These are phyloP conservation scores for Monilinia polystroma DNA, from an alignment of 2,329 filamentous ascomycete genomes.

Conservation along the genomic window DNA sequence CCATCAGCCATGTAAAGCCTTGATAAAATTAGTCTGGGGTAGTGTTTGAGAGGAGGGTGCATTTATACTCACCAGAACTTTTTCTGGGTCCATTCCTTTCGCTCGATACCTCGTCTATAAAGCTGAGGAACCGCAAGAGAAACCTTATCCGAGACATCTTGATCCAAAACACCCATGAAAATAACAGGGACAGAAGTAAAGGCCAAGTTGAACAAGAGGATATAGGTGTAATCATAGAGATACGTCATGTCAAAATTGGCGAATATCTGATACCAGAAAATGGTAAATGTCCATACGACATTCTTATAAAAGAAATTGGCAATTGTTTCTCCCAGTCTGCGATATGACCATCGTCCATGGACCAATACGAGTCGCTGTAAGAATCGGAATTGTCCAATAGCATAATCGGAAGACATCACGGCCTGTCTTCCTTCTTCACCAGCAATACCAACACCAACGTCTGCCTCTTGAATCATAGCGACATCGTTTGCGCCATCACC, in stretches of 20 bases:
- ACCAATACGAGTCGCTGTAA: conserved; percentile 82
- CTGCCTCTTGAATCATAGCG: conserved; percentile 95
- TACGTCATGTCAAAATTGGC: conserved; percentile 96
- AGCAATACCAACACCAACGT: conserved; percentile 94
- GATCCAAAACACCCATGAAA: conserved; percentile 93
- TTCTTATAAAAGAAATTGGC: conserved; percentile 99
- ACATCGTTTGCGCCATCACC: conserved; percentile 95
- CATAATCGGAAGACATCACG: conserved; percentile 95
- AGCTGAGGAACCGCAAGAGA: conserved; percentile 93
- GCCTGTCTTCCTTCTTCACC: conserved; percentile 90
- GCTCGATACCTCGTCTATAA: conserved; percentile 92
- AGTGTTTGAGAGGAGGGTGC: background rate
- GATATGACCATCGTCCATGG: conserved; percentile 95
- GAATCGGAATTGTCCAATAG: conserved; percentile 91
- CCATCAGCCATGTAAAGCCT: conserved; percentile 95
- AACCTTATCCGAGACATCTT: conserved; percentile 92
- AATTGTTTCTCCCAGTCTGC: conserved; percentile 86
- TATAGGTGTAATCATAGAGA: conserved; percentile 96
- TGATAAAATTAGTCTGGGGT: conserved; percentile 21
- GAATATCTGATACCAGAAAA: conserved; percentile 98
- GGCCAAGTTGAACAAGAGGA: conserved; percentile 91
- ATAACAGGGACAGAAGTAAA: conserved; percentile 95
- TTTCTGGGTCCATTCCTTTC: conserved; percentile 89
- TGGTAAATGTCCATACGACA: conserved; percentile 92
- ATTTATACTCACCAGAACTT: conserved; percentile 84